These are phyloP conservation scores for Aspergillus pseudotamarii DNA, from an alignment of 2,329 filamentous ascomycete species.

Conservation along the genomic window DNA sequence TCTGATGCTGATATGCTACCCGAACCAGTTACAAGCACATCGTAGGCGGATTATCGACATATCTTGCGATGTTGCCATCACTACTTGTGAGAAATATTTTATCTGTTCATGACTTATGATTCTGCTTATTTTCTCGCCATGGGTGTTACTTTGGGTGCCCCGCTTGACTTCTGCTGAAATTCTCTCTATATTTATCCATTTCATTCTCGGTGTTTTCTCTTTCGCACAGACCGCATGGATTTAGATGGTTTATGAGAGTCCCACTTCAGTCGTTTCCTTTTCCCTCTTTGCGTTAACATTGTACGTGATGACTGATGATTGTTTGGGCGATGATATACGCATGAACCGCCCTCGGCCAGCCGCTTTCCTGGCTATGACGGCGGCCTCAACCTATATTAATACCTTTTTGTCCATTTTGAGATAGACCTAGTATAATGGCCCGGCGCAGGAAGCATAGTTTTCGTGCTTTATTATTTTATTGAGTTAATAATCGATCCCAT, in stretches of 20 bases:
- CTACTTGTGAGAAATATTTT: not conserved
- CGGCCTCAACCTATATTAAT: not conserved
- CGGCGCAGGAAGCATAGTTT: constrained; percentile 4
- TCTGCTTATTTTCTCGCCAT: not conserved
- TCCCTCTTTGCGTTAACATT: not conserved
- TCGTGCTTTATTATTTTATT: not conserved
- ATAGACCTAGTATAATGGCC: constrained; percentile 14
- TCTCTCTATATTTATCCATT: not conserved
- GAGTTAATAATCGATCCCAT: not conserved
- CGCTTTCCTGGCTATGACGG: not conserved
- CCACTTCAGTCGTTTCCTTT: not conserved
- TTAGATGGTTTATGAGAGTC: not conserved
- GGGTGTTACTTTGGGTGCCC: not conserved
- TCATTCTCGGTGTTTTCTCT: constrained; percentile 3
- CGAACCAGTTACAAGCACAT: constrained; percentile 16
- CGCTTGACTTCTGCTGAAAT: not conserved
- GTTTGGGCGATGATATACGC: not conserved
- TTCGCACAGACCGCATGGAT: constrained; percentile 10
- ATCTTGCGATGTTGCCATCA: not conserved
- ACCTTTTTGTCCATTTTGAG: not conserved
- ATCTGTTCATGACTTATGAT: not conserved
- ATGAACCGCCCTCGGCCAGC: not conserved
- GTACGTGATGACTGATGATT: constrained; percentile 16
- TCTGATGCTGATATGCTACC: constrained; percentile 28
- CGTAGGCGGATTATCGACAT: not conserved